These are phyloP conservation scores for Aspergillus haitiensis DNA, from an alignment of 495 filamentous ascomycete species.

Conservation along the genomic window DNA sequence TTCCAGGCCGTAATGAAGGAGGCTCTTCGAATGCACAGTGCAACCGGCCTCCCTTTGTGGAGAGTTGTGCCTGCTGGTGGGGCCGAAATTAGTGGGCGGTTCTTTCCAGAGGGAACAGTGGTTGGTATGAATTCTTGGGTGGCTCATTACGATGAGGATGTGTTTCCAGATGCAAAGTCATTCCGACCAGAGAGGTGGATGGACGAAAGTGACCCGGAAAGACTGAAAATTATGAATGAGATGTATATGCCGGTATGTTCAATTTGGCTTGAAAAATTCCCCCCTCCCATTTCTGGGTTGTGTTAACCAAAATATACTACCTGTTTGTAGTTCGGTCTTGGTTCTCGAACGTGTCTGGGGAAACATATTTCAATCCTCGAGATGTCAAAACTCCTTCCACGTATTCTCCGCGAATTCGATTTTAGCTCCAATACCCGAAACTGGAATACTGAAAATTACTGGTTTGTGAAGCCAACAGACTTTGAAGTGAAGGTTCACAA, in stretches of 20 bases:
- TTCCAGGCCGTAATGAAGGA: slow-evolving; percentile 52
- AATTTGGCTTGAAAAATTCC: background rate
- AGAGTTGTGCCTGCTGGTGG: slow-evolving; percentile 46
- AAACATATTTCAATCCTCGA: slow-evolving; percentile 50
- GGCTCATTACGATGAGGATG: slow-evolving; percentile 43
- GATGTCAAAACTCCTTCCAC: slow-evolving; percentile 50
- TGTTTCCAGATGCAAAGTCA: slow-evolving; percentile 45
- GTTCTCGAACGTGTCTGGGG: slow-evolving; percentile 47
- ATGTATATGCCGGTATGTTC: slow-evolving; percentile 44
- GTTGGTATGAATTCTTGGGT: slow-evolving; percentile 59
- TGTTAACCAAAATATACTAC: slow-evolving; percentile 6
- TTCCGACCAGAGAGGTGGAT: slow-evolving; percentile 44
- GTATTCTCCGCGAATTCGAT: slow-evolving; percentile 46
- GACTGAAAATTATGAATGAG: slow-evolving; percentile 42
- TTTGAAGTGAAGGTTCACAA: slow-evolving; percentile 32
- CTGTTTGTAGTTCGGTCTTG: slow-evolving; percentile 45
- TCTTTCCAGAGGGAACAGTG: slow-evolving; percentile 43
- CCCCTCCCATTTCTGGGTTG: background rate
- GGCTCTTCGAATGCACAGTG: slow-evolving; percentile 42
- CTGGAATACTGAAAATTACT: slow-evolving; percentile 45
- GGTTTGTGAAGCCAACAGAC: slow-evolving; percentile 51
- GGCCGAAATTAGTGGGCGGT: slow-evolving; percentile 33
- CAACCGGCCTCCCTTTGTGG: slow-evolving; percentile 40
- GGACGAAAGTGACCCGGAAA: slow-evolving; percentile 32
- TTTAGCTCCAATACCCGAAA: slow-evolving; percentile 30